Conservation (phyloP, 2,329 filamentous ascomycete genomes). For the Colletotrichum tabaci region DNA sequence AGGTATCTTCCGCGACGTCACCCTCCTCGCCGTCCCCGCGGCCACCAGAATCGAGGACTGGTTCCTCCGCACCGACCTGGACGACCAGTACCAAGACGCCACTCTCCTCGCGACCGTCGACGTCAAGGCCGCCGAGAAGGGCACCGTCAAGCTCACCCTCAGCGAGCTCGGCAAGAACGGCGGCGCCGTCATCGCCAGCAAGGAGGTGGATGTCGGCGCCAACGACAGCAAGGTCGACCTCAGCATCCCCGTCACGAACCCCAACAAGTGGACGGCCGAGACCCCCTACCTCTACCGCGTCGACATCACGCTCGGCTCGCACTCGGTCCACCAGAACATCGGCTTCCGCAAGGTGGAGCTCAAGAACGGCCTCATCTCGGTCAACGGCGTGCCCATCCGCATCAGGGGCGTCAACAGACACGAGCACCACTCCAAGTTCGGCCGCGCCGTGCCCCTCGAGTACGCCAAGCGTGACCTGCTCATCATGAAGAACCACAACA, state of each 20-base stretch:
- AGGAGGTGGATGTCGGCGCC: conserved; percentile 46
- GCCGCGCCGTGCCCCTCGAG: conserved; percentile 74
- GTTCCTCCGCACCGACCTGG: conserved; percentile 68
- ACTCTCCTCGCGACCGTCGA: conserved; percentile 65
- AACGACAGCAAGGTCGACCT: conserved; percentile 56
- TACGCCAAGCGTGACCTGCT: conserved; percentile 74
- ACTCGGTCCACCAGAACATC: conserved; percentile 66
- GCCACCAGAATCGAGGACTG: conserved; percentile 69
- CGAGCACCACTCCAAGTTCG: conserved; percentile 77
- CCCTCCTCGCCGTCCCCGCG: conserved; percentile 70
- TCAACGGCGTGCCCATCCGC: conserved; percentile 74
- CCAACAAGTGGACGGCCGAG: conserved; percentile 79
- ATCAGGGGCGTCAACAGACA: conserved; percentile 79
- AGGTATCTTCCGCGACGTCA: conserved; percentile 78
- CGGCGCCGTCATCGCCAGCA: conserved; percentile 49
- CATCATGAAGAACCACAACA: conserved; percentile 79
- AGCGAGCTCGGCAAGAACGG: conserved; percentile 56
- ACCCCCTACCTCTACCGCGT: conserved; percentile 73
- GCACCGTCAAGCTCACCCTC: conserved; percentile 60
- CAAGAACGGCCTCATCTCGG: conserved; percentile 70
- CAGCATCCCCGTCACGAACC: conserved; percentile 63
- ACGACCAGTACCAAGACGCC: conserved; percentile 65
- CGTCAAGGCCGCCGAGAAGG: conserved; percentile 52
- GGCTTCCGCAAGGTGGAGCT: conserved; percentile 78
- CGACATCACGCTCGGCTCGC: conserved; percentile 57